Conservation (phyloP, 179 eudicot species). For the Drosera spatulata region DNA sequence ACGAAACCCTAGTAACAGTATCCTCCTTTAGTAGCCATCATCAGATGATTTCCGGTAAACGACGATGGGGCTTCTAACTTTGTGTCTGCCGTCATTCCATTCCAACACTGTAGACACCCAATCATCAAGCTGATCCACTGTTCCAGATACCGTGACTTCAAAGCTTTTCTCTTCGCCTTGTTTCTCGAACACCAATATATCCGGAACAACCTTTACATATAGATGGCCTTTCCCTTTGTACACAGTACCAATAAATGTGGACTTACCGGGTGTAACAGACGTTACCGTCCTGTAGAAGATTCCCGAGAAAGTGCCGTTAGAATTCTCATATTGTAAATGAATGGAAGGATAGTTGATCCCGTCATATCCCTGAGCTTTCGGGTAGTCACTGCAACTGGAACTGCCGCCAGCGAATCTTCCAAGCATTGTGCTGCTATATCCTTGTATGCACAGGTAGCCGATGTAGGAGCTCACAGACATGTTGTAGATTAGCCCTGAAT, state of each 20-base stretch:
- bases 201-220: slow-evolving; percentile 32
- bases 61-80: slow-evolving; percentile 57
- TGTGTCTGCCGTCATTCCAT: slow-evolving; percentile 41
- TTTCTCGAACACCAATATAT: slow-evolving; percentile 21
- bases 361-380: slow-evolving; percentile 29
- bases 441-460: slow-evolving; percentile 53
- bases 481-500: slow-evolving; percentile 67
- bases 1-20: too few relatives aligned
- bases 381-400: slow-evolving; percentile 35
- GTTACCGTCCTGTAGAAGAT: slow-evolving; percentile 52
- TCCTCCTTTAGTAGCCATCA: too few relatives aligned
- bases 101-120: slow-evolving; percentile 25
- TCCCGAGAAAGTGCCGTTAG: slow-evolving; percentile 15
- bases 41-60: slow-evolving; percentile 12
- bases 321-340: slow-evolving; percentile 28
- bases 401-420: slow-evolving; percentile 22
- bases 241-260: neutral
- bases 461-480: slow-evolving; percentile 31
- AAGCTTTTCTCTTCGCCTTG: slow-evolving; percentile 29
- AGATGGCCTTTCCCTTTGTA: too few relatives aligned
- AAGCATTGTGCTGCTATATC: slow-evolving; percentile 40
- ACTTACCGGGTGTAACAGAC: slow-evolving; percentile 26
- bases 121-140: slow-evolving; percentile 8
- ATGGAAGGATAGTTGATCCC: slow-evolving; percentile 91
- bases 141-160: slow-evolving; percentile 35